Base-by-base conservation (phyloP, 371 early-diverging fungal species). In the Mortierella sp. region DNA sequence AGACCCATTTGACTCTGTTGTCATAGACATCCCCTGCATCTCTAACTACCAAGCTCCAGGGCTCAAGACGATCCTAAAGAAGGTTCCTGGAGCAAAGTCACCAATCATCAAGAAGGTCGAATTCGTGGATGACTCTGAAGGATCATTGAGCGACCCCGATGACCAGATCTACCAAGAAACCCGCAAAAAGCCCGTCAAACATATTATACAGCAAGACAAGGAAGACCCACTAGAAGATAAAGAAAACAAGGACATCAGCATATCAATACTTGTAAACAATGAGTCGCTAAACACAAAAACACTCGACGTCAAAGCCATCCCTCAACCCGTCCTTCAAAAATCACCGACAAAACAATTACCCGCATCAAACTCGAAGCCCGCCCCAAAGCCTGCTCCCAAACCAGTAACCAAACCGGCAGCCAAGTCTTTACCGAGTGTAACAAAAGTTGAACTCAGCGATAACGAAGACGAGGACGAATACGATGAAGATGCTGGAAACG, bases 101-200 rank as follows among this genome's bases (percentile, higher is more conserved):
- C 70, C 78, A 3, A 64, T 52, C 16, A 66, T 24, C 16, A 78
- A 78, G 26, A 78, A 67, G 40, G 78, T 78, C 24, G 78, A 78
- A 57, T 78, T 78, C 55, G 78, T 78, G 11, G 58, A 70, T 43
- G 74, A 70, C 62, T 78, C 78, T 11, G 78, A 78, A 26, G 64
- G 63, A 4, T 68, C 73, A 11, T 51, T 73, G 35, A 73, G 78
- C 30, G 78, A 73, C 39, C 58, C 66, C 1, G 78, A 78, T 49
- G 60, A 73, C 39, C 52, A 77, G 10, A 65, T 66, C 0, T 60
- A 60, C 10, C 39, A 43, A 40, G 68, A 66, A 26, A 1, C 6
- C 8, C 54, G 5, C n/a, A 26, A n/a, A 35, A 43, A 43, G 26
- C 18, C 62, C n/a, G 58, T 28, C 28, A 9, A 54, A 8, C 5